Base-by-base conservation (phyloP, 805 yeast species). In the Hanseniaspora thailandica region DNA sequence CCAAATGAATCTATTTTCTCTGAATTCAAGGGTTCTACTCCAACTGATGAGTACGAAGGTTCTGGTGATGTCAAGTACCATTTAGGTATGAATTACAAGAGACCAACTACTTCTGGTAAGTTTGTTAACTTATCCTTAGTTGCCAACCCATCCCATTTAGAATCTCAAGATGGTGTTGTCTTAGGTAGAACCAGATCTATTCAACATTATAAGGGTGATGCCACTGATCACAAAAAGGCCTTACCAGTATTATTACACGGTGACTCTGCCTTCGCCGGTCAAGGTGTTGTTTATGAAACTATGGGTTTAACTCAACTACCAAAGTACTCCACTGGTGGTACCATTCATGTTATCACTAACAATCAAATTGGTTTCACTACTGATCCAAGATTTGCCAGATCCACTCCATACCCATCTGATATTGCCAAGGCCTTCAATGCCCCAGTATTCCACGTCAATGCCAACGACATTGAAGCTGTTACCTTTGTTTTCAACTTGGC, bases 351-450 rank as follows among this genome's bases (percentile, higher is more conserved):
- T 60, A 89, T 93, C 65, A 88, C 93, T 59, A 93, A 93, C 74
- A 93, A 93, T 75, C 99, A 93, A 78, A 90, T 93, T 69, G 99
- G 99, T 71, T 93, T 93, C 80, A 93, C 99, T 60, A 93, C 99
- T 50, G 97, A 93, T 69, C 99, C 99, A 60, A 80, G 96, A 74
- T 83, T 84, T 63, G 88, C 97, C 35, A 84, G 99, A 76, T 90
- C 97, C 25, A 93, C 98, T 47, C 90, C 95, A 64, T 93, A 93
- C 71, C 97, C 98, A 63, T 85, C 96, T 23, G 99, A 93, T 75
- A 78, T 93, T 66, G 97, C 97, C 62, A 93, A 93, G 75, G 76
- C 96, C 34, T 85, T 87, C 70, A 89, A 90, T 67, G 96, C 97
- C 23, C 99, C 99, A 58, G 88, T 93, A 63, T 93, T 93, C 95